Conservation (phyloP, 257 asterid species). For the Solanum lycopersicoides region DNA sequence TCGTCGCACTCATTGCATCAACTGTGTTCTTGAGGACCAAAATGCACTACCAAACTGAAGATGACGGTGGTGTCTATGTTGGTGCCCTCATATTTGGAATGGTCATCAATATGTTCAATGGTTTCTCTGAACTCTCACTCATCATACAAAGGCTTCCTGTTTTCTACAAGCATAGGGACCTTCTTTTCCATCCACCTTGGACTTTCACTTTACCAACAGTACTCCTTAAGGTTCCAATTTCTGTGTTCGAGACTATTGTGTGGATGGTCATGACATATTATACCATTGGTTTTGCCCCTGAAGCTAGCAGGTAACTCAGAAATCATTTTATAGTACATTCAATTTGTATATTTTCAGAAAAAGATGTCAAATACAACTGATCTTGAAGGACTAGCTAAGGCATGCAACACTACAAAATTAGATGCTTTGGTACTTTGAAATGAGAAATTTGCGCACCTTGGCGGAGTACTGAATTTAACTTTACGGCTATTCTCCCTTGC, state of each 20-base stretch:
- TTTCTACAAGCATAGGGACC: conserved; percentile 63
- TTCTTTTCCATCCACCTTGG: conserved; percentile 70
- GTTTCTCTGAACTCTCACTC: conserved; percentile 49
- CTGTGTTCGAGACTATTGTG: conserved; percentile 41
- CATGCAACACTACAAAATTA: neutral
- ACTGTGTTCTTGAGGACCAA: conserved; percentile 57
- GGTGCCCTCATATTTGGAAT: conserved; percentile 58
- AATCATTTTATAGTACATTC: neutral
- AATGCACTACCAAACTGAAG: conserved; percentile 25
- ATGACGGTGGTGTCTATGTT: conserved; percentile 32
- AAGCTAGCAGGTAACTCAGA: conserved; percentile 48
- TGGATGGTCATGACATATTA: conserved; percentile 49
- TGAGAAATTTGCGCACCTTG: neutral
- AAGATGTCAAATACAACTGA: neutral
- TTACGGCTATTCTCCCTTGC: neutral
- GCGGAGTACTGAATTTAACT: neutral
- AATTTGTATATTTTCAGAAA: neutral
- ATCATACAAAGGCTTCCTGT: conserved; percentile 66
- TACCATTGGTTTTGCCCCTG: conserved; percentile 68
- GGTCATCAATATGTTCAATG: conserved; percentile 54
- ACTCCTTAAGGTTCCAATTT: conserved; percentile 50
- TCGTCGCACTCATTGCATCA: conserved; percentile 50
- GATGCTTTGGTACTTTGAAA: neutral
- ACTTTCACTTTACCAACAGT: conserved; percentile 50
- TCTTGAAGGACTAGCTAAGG: neutral